phyloP scores from a whole-genome alignment of 441 rosid species.

The Populus hybrid region DNA sequence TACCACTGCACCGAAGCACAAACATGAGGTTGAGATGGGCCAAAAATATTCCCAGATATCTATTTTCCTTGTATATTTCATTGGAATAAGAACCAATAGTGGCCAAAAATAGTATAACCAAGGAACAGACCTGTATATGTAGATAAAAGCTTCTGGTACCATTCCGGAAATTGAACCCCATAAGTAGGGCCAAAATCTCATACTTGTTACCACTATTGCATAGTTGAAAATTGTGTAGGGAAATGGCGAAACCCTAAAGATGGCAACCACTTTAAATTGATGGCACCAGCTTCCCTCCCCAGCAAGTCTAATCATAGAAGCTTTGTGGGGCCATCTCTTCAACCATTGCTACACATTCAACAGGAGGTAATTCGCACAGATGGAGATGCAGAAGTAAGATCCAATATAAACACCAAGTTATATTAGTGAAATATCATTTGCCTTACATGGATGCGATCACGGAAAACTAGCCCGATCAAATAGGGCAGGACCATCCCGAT shows the following conservation, averaged over 20 bases:
- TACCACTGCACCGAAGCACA: slow-evolving; percentile 57
- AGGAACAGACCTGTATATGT: slow-evolving; percentile 74
- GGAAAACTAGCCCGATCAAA: slow-evolving; percentile 70
- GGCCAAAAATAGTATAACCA: not conserved
- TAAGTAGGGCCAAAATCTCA: slow-evolving; percentile 90
- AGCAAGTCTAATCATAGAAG: slow-evolving; percentile 80
- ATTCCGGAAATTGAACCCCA: slow-evolving; percentile 71
- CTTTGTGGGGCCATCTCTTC: slow-evolving; percentile 88
- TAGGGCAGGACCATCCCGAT: slow-evolving; percentile 90
- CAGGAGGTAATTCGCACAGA: slow-evolving; percentile 11
- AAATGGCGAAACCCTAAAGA: slow-evolving; percentile 91
- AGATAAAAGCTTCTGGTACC: slow-evolving; percentile 94
- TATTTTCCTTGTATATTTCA: not conserved
- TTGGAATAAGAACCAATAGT: not conserved
- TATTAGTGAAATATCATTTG: slow-evolving; percentile 8
- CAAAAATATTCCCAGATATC: not conserved
- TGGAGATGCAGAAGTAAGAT: not conserved
- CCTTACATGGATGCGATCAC: slow-evolving; percentile 86
- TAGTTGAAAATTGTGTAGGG: slow-evolving; percentile 98
- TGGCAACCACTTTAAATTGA: slow-evolving; percentile 87
- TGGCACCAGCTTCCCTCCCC: slow-evolving; percentile 97
- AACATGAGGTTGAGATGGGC: not conserved
- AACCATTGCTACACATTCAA: slow-evolving; percentile 74
- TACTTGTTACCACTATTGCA: slow-evolving; percentile 77
- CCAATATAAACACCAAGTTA: not conserved